Evolutionary conservation across 192 early-diverging fungal genomes (phyloP).

Genomic region (Coemansia sp.): DNA sequence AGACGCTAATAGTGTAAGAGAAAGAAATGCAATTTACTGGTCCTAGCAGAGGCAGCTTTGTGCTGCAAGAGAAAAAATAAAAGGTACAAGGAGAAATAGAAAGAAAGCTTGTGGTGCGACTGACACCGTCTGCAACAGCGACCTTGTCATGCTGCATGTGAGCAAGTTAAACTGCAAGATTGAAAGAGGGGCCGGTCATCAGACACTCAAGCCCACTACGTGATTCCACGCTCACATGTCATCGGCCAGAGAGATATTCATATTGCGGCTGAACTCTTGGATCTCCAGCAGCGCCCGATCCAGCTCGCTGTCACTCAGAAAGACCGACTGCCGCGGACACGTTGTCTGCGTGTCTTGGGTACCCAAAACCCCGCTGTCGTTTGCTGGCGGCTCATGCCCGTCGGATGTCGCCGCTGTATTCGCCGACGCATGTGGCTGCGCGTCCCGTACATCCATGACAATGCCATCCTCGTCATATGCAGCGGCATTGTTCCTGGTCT

Average conservation of each 20-base stretch:
- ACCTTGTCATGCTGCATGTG: not conserved
- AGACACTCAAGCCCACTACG: not conserved
- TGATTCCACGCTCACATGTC: conserved; percentile 1
- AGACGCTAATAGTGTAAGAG: not conserved
- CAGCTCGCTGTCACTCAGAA: conserved; percentile 48
- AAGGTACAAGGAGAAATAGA: not conserved
- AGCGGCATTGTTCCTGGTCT: not conserved
- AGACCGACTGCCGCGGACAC: conserved; percentile 19
- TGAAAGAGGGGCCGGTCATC: not conserved
- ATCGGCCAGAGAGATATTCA: conserved; percentile 38
- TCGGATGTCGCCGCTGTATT: not conserved
- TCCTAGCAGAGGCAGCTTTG: not conserved
- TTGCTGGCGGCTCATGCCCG: not conserved
- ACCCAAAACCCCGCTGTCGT: not conserved
- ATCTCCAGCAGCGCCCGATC: conserved; percentile 44
- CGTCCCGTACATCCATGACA: not conserved
- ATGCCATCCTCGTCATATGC: not conserved
- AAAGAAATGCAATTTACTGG: not conserved
- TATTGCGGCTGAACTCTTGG: conserved; percentile 46
- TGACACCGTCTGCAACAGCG: not conserved
- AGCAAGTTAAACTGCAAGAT: not conserved
- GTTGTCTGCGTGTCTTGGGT: not conserved
- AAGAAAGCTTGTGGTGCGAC: not conserved
- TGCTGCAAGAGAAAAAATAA: conserved; percentile 1
- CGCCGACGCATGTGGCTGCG: not conserved